Base-by-base conservation (phyloP, 192 early-diverging fungal species). In the Umbelopsis sp. region DNA sequence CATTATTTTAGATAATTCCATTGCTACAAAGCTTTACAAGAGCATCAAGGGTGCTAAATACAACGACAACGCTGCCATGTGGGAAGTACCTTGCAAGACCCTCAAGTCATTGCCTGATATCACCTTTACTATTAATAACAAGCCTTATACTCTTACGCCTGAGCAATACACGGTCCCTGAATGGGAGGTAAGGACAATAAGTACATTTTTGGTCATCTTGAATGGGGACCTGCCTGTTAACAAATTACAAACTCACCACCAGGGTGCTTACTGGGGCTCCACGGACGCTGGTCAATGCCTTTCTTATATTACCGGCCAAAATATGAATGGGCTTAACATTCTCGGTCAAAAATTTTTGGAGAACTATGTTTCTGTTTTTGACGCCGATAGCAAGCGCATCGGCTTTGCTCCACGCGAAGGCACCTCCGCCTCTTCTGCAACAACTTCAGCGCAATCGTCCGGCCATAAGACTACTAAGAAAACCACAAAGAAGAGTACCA, bases 271-370 rank as follows among this genome's bases (percentile, higher is more conserved):
- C 22, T 66, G 66, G 13, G 72, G 72, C 49, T 33, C 25, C 0
- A 15, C 25, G 2, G 66, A 48, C 16, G 15, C 53, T 35, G 48
- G 21, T 18, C 46, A 51, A 27, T 72, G 58, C 45, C 68, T 58
- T 4, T 23, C 72, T 12, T 65, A 65, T 37, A 41, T 44, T 49
- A 30, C 49, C 46, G 71, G 41, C 12, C 20, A 44, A 13, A 35
- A 69, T 12, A 18, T 20, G 21, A 15, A 20, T 16, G 41, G 13
- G 9, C 35, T 70, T 25, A 35, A 61, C 47, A 61, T 88, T 55
- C 49, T 88, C 58, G 86, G 86, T 23, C 84, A 88, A 65, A 79
- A 81, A 47, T 86, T 88, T 68, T 72, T 82, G 70, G 74, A 85
- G 51, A 75, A 79, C 21, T 83, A 80, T 51, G 84, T 84, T 69